Base-by-base conservation (phyloP, 768 basidiomycete species). In the Ephemerocybe angulata region DNA sequence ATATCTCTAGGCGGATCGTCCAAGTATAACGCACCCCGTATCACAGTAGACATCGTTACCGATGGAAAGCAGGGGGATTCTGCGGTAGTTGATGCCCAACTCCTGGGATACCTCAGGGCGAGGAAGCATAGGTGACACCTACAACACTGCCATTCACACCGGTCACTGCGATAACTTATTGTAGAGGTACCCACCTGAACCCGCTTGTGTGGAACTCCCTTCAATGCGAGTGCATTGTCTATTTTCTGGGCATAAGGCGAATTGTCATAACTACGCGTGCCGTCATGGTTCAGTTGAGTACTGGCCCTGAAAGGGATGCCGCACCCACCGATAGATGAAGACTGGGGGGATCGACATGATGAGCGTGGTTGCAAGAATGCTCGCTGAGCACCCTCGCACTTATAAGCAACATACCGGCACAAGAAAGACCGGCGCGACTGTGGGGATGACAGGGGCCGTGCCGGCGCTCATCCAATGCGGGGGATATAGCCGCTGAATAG, bases 41-140 rank as follows among this genome's bases (percentile, higher is more conserved):
- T 84, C 83, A 62, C 79, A 82, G 65, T 83, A 84, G 2, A 85
- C 70, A 60, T 85, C 82, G 59, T 78, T 80, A 13, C 83, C 83
- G 41, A 85, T 80, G 8, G 83, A 80, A 7, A 84, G 72, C 22
- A 85, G 70, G 10, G 83, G 83, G 24, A 86, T 81, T 13, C 80
- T 76, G 11, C 84, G 80, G 65, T 85, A 84, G 24, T 69, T 68
- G 11, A 85, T 67, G 3, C 82, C 84, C 6, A 78, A 72, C 1
- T 76, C 62, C 21, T 78, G 76, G 48, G 80, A 74, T 48, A 85
- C 74, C 62, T 81, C 83, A 5, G 82, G 79, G 13, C 83, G 81
- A 31, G 83, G 82, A 6, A 81, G 71, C n/a, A 71, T 65, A 49
- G 63, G 63, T 1, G 79, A 69, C 15, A 84, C 79, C 82, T 85